These are phyloP conservation scores for Mycena vulgaris DNA, from an alignment of 768 basidiomycete species.

Conservation along the genomic window DNA sequence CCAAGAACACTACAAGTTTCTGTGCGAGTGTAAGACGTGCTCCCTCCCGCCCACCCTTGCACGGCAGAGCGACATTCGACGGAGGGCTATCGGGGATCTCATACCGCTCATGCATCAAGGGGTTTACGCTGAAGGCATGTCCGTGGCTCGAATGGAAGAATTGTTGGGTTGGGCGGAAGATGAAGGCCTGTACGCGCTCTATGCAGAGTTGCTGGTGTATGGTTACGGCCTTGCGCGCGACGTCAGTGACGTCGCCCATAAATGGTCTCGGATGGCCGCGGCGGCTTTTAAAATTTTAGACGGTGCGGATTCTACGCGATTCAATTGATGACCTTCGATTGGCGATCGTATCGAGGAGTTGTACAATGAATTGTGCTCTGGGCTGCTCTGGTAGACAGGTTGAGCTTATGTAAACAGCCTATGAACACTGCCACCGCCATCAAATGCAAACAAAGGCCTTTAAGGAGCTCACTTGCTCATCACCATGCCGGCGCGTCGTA, in stretches of 20 bases:
- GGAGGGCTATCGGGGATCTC: conserved; percentile 18
- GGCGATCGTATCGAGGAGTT: too few species aligned
- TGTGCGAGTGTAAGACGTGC: conserved; percentile 28
- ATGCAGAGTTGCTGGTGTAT: conserved; percentile 25
- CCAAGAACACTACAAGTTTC: conserved; percentile 29
- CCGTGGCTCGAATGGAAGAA: conserved; percentile 21
- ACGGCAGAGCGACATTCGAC: conserved; percentile 20
- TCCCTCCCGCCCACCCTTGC: conserved; percentile 7
- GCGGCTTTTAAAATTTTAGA: conserved; percentile 17
- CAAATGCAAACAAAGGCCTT: too few species aligned
- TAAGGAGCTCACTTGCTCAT: too few species aligned
- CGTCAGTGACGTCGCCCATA: background rate
- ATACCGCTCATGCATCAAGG: conserved; percentile 28
- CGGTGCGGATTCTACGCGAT: conserved; percentile 23
- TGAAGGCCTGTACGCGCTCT: conserved; percentile 25
- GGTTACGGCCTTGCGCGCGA: conserved; percentile 21
- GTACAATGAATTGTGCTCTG: background rate
- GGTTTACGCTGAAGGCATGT: conserved; percentile 17
- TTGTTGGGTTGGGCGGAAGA: conserved; percentile 7
- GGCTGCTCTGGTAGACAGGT: too few species aligned
- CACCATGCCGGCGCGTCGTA: conserved; percentile 19
- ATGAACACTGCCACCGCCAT: too few species aligned
- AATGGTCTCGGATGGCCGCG: conserved; percentile 28
- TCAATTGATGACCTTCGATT: too few species aligned
- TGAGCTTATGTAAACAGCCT: too few species aligned